Evolutionary conservation across 2,329 filamentous ascomycete species (phyloP).

Genomic region (Aspergillus awamori): DNA sequence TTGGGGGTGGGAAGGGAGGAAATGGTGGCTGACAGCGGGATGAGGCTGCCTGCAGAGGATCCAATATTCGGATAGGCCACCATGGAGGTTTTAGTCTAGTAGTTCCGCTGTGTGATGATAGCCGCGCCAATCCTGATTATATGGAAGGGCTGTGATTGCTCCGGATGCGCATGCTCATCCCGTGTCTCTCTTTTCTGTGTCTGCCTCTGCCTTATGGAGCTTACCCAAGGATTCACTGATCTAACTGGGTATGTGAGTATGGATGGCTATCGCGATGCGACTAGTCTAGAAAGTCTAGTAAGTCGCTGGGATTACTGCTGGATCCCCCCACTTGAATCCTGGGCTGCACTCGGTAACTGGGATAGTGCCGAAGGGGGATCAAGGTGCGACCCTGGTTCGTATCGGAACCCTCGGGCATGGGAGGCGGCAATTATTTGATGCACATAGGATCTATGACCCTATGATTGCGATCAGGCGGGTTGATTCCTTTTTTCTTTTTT

Average conservation of each 20-base stretch:
- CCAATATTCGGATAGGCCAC: slow-evolving; percentile 4
- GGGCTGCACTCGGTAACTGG: slow-evolving; percentile 7
- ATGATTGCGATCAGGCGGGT: slow-evolving; percentile 6
- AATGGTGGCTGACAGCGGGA: slow-evolving; percentile 10
- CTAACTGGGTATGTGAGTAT: neutral
- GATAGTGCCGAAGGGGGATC: slow-evolving; percentile 15
- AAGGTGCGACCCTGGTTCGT: slow-evolving; percentile 14
- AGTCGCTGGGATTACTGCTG: neutral
- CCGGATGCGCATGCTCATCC: neutral
- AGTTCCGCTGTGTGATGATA: neutral
- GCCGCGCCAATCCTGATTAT: neutral
- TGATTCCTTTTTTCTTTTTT: slow-evolving; percentile 5
- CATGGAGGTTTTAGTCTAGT: neutral
- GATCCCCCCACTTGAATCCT: slow-evolving; percentile 8
- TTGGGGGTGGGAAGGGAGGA: slow-evolving; percentile 9
- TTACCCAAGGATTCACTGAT: neutral
- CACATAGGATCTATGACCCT: slow-evolving; percentile 3
- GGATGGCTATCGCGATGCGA: slow-evolving; percentile 1
- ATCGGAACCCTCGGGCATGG: slow-evolving; percentile 16
- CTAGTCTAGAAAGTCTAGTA: neutral
- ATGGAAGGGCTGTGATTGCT: slow-evolving; percentile 9
- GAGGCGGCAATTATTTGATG: slow-evolving; percentile 18
- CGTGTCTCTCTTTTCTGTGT: neutral
- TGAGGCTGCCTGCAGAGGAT: slow-evolving; percentile 7
- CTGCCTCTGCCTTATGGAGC: neutral